Base-by-base conservation (phyloP, 148 eudicot genomes). In the Rheum nobile region DNA sequence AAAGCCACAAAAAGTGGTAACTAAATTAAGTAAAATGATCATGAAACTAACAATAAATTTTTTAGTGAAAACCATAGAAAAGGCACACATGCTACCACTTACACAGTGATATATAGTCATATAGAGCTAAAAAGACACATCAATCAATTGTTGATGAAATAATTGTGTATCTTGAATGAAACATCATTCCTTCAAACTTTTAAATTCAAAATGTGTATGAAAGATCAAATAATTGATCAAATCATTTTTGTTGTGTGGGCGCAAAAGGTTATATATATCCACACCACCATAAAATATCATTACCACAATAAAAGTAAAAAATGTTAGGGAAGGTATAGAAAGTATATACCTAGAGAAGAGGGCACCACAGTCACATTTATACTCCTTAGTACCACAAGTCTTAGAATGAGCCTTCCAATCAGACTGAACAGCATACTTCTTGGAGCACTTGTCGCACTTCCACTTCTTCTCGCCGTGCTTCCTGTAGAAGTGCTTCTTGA, bases 331-430 rank as follows among this genome's bases (percentile, higher is more conserved):
- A n/a, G n/a, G n/a, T n/a, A n/a, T 12, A 67, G 3, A 19, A n/a
- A 55, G 9, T 0, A 11, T 14, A 21, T 87, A 94, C 98, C 98
- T 91, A 43, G 98, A 89, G 75, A 94, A 94, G 75, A 94, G 84
- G 69, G 98, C 88, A 17, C 98, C 98, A 83, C 98, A 94, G 72
- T 94, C 98, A 83, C 98, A 94, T 82, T 88, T 86, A 75, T 94
- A 94, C 82, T 94, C 98, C 47, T 86, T 89, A 34, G 98, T 88
- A 71, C 98, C 98, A 80, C 98, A 94, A 46, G 88, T 86, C 78
- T 89, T 94, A 61, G 95, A 88, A 74, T 94, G 98, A 79, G 98
- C 95, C 82, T 94, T 94, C 95, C 95, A 94, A 71, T 94, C 98
- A 11, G 98, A 94, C 78, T 91, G 97, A 89, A 94, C 98, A 21